Base-by-base conservation (phyloP, 192 early-diverging fungal species). In the Rhizoclosmatium globosum region DNA sequence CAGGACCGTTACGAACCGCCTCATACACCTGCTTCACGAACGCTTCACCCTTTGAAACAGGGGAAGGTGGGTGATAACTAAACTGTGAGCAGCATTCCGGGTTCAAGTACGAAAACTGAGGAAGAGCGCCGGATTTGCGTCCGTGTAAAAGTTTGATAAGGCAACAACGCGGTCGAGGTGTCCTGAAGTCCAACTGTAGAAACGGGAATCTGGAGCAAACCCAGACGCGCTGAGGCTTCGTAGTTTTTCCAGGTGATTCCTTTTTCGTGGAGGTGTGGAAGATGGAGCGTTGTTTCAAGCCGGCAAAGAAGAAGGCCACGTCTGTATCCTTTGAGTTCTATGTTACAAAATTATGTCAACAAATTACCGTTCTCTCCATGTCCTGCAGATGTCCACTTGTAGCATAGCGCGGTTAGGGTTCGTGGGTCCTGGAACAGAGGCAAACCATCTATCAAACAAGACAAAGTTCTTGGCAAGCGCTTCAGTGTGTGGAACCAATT, bases 61-160 rank as follows among this genome's bases (percentile, higher is more conserved):
- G 38, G 1, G 59, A 68, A 23, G 75, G 66, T 9, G 71, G 68
- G 68, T 58, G 68, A 43, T 45, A 46, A 45, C 46, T 7, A 69
- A 61, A 81, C 80, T 39, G 47, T 60, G 58, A 38, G 64, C 82
- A 83, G 74, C 79, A 83, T 68, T 82, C 79, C 50, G 82, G 82
- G 53, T 83, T 82, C 56, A 83, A 82, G 47, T 76, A 83, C 9
- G 81, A 47, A 31, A 83, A 83, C 45, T n/a, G 3, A 23, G 82
- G 80, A 21, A 83, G 59, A 31, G 39, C 47, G 13, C 79, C 82
- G 47, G 21, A 62, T 21, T 42, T 47, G 79, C 80, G 67, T 83
- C 82, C 47, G 48, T 74, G 48, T 61, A 78, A 59, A 83, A 83
- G 48, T 84, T 19, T 6, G n/a, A 38, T 1, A 56, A 61, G 64